Percentiles rank a stretch among this genome's conserved stretches.
These are phyloP conservation scores for Pugionium cornutum DNA, from an alignment of 345 rosid species.

Conservation along the genomic window DNA sequence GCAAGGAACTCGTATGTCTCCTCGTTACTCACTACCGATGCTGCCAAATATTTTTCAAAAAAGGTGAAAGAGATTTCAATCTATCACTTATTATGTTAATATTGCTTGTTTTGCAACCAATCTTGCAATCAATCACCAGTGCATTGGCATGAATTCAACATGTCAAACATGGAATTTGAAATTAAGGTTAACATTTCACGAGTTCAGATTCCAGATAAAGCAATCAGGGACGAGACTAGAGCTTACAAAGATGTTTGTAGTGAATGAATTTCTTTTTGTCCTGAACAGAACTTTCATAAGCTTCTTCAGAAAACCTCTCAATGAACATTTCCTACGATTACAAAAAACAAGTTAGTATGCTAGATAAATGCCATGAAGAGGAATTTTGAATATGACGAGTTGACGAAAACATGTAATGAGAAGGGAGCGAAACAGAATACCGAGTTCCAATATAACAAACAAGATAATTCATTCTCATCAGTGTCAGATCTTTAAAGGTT, in stretches of 20 bases:
- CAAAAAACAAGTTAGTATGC: not conserved
- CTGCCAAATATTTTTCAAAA: constrained; percentile 48
- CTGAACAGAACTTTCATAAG: constrained; percentile 47
- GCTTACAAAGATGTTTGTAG: constrained; percentile 74
- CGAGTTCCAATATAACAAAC: not conserved
- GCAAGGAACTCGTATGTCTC: constrained; percentile 77
- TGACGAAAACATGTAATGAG: too few species aligned
- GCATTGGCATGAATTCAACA: not conserved
- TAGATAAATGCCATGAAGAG: not conserved
- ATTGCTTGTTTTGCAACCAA: constrained; percentile 2
- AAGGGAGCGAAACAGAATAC: too few species aligned
- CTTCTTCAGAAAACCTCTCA: constrained; percentile 63
- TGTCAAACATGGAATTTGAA: not conserved
- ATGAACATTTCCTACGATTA: constrained; percentile 69
- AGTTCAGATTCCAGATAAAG: not conserved
- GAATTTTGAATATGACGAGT: not conserved
- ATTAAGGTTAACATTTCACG: not conserved
- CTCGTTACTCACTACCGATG: constrained; percentile 56
- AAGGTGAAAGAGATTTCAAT: constrained; percentile 1
- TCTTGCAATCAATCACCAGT: constrained; percentile 10
- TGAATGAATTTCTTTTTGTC: constrained; percentile 61
- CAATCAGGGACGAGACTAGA: not conserved
- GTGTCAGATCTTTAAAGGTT: not conserved
- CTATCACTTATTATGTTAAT: not conserved
- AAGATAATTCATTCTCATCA: not conserved